These are phyloP conservation scores for Saprolegnia parasitica DNA, from an alignment of 352 stramenopile genomes.

Conservation along the genomic window DNA sequence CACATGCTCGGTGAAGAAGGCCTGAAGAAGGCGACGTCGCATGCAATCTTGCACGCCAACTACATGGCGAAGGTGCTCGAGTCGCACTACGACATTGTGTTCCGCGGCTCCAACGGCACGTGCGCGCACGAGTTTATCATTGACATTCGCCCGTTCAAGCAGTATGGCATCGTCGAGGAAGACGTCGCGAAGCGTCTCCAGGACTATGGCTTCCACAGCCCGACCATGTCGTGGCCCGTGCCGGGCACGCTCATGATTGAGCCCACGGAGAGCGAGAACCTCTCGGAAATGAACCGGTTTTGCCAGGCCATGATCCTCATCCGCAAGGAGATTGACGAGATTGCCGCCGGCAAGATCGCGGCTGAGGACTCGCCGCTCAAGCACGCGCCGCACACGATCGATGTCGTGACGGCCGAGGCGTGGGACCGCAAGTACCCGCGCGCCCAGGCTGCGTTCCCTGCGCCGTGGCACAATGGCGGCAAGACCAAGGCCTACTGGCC, in stretches of 20 bases:
- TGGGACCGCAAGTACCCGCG: constrained; percentile 96
- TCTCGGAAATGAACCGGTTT: constrained; percentile 97
- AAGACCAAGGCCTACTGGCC: constrained; percentile 98
- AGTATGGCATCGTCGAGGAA: constrained; percentile 92
- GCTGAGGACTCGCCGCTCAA: constrained; percentile 93
- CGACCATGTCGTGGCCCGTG: constrained; percentile 99
- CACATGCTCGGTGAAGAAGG: constrained; percentile 97
- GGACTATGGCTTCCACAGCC: constrained; percentile 99
- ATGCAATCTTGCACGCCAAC: constrained; percentile 99
- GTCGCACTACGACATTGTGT: constrained; percentile 95
- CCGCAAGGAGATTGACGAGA: constrained; percentile 96
- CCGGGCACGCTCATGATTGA: constrained; percentile 98
- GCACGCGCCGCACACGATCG: constrained; percentile 96
- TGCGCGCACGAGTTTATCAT: constrained; percentile 99
- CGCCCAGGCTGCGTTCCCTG: constrained; percentile 93
- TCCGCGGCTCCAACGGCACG: constrained; percentile 93
- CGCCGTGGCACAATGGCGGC: constrained; percentile 87
- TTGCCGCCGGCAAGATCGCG: constrained; percentile 88
- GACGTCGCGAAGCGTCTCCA: constrained; percentile 98
- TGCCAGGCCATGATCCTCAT: constrained; percentile 95
- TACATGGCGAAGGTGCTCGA: constrained; percentile 98
- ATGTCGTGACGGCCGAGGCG: constrained; percentile 86
- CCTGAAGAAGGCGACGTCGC: constrained; percentile 89
- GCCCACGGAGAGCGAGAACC: constrained; percentile 98
- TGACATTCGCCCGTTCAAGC: constrained; percentile 97